Conservation (phyloP, 2,329 filamentous ascomycete genomes). For the Claviceps sp. region DNA sequence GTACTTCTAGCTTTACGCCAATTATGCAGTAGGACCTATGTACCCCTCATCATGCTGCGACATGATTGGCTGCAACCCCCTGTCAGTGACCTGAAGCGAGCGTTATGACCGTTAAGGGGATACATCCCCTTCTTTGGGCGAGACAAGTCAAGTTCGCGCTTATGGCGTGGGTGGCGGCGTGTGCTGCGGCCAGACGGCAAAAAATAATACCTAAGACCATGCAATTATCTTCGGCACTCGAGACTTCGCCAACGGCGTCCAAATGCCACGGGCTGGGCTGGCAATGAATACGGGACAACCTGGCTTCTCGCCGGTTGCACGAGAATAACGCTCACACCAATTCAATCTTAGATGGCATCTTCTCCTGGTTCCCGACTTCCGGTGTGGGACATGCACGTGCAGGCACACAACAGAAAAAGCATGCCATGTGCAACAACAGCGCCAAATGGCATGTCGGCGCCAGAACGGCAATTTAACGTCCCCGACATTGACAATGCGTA, state of each 20-base stretch:
- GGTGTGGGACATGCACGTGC: background rate
- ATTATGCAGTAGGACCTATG: no score
- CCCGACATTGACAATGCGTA: no score
- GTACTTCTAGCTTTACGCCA: no score
- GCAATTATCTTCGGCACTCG: background rate
- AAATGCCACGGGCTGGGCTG: background rate
- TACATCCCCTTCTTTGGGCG: background rate
- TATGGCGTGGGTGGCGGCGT: background rate
- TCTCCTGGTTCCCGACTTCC: background rate
- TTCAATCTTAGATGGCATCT: background rate
- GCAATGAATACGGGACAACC: background rate
- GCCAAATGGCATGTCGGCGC: no score
- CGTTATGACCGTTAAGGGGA: no score
- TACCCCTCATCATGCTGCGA: no score
- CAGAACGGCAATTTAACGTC: no score
- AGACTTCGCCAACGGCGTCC: background rate
- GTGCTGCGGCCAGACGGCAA: background rate
- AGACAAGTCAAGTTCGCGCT: background rate
- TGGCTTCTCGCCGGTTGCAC: background rate
- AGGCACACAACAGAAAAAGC: background rate
- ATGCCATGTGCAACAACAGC: no score
- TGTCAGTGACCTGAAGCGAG: no score
- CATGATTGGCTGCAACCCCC: no score
- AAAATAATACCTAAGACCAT: background rate
- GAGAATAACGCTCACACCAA: background rate